A percentile compares a stretch with the other conserved stretches of the same genome.
phyloP scores from a whole-genome alignment of 257 asterid genomes.

The Rehmannia glutinosa region DNA sequence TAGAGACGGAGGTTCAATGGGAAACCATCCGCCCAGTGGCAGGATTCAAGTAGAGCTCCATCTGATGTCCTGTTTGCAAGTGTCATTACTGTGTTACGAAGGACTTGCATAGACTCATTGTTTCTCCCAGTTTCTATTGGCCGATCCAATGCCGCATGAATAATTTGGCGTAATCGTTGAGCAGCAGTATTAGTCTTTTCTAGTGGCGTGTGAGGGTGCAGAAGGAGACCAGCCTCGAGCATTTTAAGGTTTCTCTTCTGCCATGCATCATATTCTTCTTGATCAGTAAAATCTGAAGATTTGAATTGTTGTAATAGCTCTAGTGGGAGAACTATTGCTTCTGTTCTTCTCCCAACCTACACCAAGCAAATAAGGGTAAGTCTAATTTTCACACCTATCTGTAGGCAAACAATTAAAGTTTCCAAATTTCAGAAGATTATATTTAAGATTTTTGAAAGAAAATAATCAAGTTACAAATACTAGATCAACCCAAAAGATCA shows the following conservation, averaged over 20 bases:
- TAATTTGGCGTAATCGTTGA: constrained; percentile 72
- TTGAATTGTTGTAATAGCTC: constrained; percentile 98
- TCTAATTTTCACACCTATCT: not conserved
- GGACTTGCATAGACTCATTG: constrained; percentile 96
- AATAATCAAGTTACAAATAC: not conserved
- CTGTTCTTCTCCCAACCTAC: constrained; percentile 82
- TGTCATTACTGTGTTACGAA: constrained; percentile 80
- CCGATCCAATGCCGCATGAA: constrained; percentile 69
- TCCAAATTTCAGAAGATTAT: constrained; percentile 8
- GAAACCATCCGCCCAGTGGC: constrained; percentile 98
- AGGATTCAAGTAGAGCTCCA: constrained; percentile 62
- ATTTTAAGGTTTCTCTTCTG: constrained; percentile 88
- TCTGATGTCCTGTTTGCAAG: constrained; percentile 80
- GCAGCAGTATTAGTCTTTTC: constrained; percentile 71
- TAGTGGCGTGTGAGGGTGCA: constrained; percentile 79
- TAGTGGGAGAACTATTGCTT: constrained; percentile 79
- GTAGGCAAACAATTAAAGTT: not conserved
- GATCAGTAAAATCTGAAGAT: constrained; percentile 87
- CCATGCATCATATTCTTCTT: constrained; percentile 82
- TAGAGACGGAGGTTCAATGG: constrained; percentile 93
- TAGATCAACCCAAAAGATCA: too few relatives aligned
- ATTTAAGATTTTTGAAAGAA: not conserved
- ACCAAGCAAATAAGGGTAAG: not conserved
- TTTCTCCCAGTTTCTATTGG: constrained; percentile 99
- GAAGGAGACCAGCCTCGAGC: constrained; percentile 92